Percentiles rank a stretch among this genome's conserved stretches.
Conservation (phyloP, 2,329 filamentous ascomycete genomes). For the Ceratocystis albifundus region DNA sequence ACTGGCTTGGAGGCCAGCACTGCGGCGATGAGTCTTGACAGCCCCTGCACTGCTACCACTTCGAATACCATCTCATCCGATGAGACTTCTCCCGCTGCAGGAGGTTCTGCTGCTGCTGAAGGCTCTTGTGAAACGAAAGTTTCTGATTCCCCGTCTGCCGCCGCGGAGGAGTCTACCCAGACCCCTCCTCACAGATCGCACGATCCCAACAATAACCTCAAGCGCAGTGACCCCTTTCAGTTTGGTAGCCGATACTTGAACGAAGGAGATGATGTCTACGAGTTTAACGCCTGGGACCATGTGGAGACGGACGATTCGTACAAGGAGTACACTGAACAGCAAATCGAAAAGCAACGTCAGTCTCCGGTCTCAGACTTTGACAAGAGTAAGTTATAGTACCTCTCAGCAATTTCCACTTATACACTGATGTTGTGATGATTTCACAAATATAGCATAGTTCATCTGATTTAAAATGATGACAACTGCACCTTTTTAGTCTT, state of each 20-base stretch:
- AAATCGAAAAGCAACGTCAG: conserved; percentile 74
- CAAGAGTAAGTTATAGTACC: conserved; percentile 46
- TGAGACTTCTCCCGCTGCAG: not conserved
- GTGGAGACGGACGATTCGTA: conserved; percentile 86
- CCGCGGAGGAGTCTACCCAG: conserved; percentile 20
- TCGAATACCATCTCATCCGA: not conserved
- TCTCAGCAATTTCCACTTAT: conserved; percentile 19
- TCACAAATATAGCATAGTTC: conserved; percentile 53
- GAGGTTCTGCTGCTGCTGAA: conserved; percentile 1
- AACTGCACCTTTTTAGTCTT: conserved; percentile 49
- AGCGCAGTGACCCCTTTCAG: conserved; percentile 84
- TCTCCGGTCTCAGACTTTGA: conserved; percentile 89
- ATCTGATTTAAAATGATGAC: conserved; percentile 57
- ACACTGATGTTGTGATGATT: conserved; percentile 44
- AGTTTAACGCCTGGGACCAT: conserved; percentile 98
- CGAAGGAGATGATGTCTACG: conserved; percentile 79
- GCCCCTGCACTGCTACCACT: not conserved
- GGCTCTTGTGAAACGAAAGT: conserved; percentile 16
- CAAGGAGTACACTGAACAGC: conserved; percentile 70
- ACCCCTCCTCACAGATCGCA: conserved; percentile 56
- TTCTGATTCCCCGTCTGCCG: not conserved
- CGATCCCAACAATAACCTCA: conserved; percentile 61
- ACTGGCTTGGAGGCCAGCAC: conserved; percentile 16
- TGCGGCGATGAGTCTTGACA: conserved; percentile 17
- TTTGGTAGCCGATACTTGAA: conserved; percentile 83